Base-by-base conservation (phyloP, 306 rosid genomes). In the Trifolium pratense region DNA sequence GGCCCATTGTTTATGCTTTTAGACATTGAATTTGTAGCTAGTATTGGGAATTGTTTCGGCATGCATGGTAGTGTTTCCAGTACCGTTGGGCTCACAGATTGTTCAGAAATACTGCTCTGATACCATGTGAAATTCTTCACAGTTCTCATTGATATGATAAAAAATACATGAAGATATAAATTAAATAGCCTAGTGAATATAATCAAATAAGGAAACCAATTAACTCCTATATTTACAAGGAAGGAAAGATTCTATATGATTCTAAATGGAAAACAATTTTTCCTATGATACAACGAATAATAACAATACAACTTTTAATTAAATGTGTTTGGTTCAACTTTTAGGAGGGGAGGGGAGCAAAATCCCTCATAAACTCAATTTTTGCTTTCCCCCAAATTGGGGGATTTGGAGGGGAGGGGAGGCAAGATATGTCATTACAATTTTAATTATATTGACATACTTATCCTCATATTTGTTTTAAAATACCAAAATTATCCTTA, bases 191-290 rank as follows among this genome's bases (percentile, higher is more conserved):
- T 29, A 7, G 20, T 48, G 67, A 53, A 71, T 53, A 13, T 71
- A 52, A 75, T 39, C 66, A 59, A 59, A 59, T 59, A 29, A 29
- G 40, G 20, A 59, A 14, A 59, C 40, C 3, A 29, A 59, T 59
- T 29, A 59, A 59, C 37, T 29, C 66, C 20, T 7, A 18, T 59
- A 59, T 59, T 14, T 15, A 29, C 42, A 29, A 29, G 20, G 7
- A 14, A 29, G 3, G 9, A 29, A 59, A 29, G 0, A 59, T 59
- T 29, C 5, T 14, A 13, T 7, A 29, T 3, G 18, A 29, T 31
- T 2, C 40, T 31, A 59, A 59, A 26, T 26, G 12, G 42, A 59
- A 59, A 59, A 29, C 13, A 6, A 59, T 26, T 59, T 7, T 59
- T 18, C 36, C 42, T 59, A 59, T 59, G 21, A 14, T 58, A 59